A percentile compares a stretch with the other conserved stretches of the same genome.
These are phyloP conservation scores for Russula virescens DNA, from an alignment of 768 basidiomycete genomes.

Conservation along the genomic window DNA sequence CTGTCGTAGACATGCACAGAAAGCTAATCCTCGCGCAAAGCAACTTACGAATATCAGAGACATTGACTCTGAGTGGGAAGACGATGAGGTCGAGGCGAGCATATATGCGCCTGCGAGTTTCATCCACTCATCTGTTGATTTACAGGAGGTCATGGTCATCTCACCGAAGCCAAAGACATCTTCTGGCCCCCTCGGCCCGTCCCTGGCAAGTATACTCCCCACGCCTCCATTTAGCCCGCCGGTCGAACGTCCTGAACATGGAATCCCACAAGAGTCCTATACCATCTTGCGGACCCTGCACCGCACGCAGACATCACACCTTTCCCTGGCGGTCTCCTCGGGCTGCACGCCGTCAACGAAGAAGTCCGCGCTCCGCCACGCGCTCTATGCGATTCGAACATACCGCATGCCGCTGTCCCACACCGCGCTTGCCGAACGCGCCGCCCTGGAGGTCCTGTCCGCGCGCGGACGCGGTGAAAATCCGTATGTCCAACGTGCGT, in stretches of 20 bases:
- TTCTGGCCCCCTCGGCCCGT: not conserved
- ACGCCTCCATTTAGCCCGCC: slow-evolving; percentile 7
- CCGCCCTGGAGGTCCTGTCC: slow-evolving; percentile 13
- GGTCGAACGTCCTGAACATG: not conserved
- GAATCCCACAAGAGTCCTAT: slow-evolving; percentile 13
- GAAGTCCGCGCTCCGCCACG: slow-evolving; percentile 15
- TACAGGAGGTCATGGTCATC: slow-evolving; percentile 25
- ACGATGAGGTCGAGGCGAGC: slow-evolving; percentile 24
- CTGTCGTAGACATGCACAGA: not conserved
- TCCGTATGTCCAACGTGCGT: slow-evolving; percentile 19
- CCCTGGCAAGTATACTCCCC: not conserved
- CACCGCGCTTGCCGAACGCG: slow-evolving; percentile 14
- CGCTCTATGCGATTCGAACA: slow-evolving; percentile 22
- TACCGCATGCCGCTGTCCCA: slow-evolving; percentile 18
- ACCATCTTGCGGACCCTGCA: slow-evolving; percentile 23
- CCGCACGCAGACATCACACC: slow-evolving; percentile 16
- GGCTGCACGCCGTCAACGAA: slow-evolving; percentile 7
- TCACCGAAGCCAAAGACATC: slow-evolving; percentile 16
- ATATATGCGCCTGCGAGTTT: not conserved
- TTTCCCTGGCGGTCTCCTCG: slow-evolving; percentile 19
- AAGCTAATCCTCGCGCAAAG: slow-evolving; percentile 5
- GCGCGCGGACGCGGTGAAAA: not conserved
- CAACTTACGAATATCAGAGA: slow-evolving; percentile 23
- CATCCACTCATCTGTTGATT: not conserved
- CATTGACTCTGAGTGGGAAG: slow-evolving; percentile 25